phyloP scores from a whole-genome alignment of 2,329 filamentous ascomycete species.

The Paecilomyces variotii region DNA sequence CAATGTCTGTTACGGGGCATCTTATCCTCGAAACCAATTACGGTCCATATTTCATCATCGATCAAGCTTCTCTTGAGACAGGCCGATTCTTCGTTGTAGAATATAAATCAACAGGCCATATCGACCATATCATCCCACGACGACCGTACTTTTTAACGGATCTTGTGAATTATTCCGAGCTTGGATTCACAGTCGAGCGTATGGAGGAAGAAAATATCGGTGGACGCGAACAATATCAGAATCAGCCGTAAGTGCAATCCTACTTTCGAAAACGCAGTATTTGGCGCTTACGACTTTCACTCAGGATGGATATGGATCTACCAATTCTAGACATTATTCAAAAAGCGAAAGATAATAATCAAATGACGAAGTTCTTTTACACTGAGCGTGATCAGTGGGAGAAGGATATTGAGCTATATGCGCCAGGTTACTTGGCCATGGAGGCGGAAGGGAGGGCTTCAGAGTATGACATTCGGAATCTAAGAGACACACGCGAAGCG shows the following conservation, averaged over 20 bases:
- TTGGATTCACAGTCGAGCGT: neutral
- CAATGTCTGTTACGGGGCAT: neutral
- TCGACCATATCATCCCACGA: neutral
- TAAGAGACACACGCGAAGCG: neutral
- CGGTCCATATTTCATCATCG: neutral
- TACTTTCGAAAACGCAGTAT: no score
- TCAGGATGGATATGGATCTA: neutral
- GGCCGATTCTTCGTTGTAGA: neutral
- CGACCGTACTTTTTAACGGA: neutral
- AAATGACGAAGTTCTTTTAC: neutral
- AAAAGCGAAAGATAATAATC: neutral
- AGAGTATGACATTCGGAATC: constrained; percentile 8
- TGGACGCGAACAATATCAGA: neutral
- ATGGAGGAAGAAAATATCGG: neutral
- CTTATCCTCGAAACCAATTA: neutral
- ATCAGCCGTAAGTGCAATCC: neutral
- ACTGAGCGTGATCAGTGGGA: neutral
- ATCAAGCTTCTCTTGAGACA: neutral
- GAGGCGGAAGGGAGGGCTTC: constrained; percentile 1
- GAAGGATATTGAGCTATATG: constrained; percentile 1
- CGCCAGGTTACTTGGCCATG: constrained; percentile 2
- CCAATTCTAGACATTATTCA: neutral
- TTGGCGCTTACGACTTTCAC: neutral
- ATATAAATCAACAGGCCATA: neutral
- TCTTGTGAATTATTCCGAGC: neutral